Evolutionary conservation across 2,329 filamentous ascomycete genomes (phyloP).

Genomic region (Fusarium brachygibbosum): DNA sequence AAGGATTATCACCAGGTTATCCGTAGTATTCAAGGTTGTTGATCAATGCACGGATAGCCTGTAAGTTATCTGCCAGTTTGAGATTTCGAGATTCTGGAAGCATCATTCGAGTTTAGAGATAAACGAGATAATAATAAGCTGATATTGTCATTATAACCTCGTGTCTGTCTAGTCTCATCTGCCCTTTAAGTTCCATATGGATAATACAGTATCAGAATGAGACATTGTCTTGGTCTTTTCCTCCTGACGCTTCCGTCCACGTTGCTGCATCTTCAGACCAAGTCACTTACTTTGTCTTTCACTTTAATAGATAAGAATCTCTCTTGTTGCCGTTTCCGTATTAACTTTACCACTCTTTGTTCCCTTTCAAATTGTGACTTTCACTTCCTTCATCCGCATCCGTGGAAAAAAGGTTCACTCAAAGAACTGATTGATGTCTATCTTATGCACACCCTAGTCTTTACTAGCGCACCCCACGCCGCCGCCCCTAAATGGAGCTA

Average conservation of each 20-base stretch:
- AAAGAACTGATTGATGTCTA: neutral
- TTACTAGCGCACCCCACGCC: conserved; percentile 9
- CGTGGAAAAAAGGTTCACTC: conserved; percentile 23
- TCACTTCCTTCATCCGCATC: conserved; percentile 2
- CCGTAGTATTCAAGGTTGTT: conserved; percentile 25
- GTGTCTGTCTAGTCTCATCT: neutral
- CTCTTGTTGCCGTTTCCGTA: conserved; percentile 5
- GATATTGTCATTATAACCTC: neutral
- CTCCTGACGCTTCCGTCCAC: conserved; percentile 30
- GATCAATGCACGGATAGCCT: conserved; percentile 34
- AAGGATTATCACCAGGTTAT: conserved; percentile 16
- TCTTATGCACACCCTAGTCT: no score
- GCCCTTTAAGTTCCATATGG: neutral
- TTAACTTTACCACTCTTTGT: neutral
- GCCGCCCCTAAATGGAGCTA: conserved; percentile 19
- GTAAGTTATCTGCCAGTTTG: neutral
- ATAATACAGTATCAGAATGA: neutral
- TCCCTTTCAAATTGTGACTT: neutral
- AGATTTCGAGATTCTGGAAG: neutral
- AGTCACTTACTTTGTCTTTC: neutral
- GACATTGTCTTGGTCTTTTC: conserved; percentile 28
- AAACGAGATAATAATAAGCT: neutral
- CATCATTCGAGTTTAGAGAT: conserved; percentile 2
- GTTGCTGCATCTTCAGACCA: conserved; percentile 24
- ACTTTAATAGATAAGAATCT: neutral